phyloP scores from a whole-genome alignment of 495 filamentous ascomycete species.

The Trichoderma asperelloides region DNA sequence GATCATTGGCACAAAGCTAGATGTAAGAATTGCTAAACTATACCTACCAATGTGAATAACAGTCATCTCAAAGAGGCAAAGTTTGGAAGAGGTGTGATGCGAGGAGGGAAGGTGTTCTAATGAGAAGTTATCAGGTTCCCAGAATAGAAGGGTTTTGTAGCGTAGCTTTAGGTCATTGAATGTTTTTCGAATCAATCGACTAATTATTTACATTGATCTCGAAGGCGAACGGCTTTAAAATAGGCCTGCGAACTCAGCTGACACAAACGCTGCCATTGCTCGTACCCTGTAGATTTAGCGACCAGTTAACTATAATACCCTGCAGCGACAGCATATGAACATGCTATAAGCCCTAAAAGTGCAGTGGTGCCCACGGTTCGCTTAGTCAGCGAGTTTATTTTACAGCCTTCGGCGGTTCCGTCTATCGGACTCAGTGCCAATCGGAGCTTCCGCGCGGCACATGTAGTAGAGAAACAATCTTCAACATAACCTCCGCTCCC shows the following conservation, averaged over 20 bases:
- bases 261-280: too few species aligned
- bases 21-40: not conserved
- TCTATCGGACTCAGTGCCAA: not conserved
- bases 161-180: not conserved
- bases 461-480: not conserved
- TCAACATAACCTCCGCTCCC: not conserved
- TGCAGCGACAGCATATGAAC: not conserved
- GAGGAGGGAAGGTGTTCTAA: not conserved
- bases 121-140: not conserved
- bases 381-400: not conserved
- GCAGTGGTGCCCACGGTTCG: not conserved
- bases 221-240: not conserved
- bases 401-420: not conserved
- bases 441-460: not conserved
- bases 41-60: not conserved
- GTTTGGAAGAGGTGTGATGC: not conserved
- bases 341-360: not conserved
- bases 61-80: not conserved
- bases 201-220: not conserved
- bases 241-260: not conserved
- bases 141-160: not conserved
- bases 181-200: not conserved
- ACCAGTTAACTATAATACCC: not conserved
- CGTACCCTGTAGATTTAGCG: not conserved
- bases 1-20: not conserved